Base-by-base conservation (phyloP, 2,329 filamentous ascomycete genomes). In the Fusarium sterilihyphosum region DNA sequence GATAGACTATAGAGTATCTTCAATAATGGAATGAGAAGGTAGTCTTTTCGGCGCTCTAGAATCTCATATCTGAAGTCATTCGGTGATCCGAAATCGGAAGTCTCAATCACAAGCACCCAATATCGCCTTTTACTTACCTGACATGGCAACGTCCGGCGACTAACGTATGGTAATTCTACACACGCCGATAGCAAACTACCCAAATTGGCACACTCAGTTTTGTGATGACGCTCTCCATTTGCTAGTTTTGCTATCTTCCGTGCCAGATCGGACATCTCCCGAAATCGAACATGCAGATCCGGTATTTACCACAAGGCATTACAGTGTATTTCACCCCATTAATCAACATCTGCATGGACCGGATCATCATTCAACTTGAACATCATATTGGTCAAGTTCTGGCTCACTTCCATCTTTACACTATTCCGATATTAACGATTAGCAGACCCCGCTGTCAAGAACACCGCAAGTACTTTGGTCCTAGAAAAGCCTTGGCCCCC, bases 1-100 rank as follows among this genome's bases (percentile, higher is more conserved):
- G 18, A 38, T 3, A 54, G n/a, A 22, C 3, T 12, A 54, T 12
- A 6, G 3, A 17, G 2, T 14, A 52, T 35, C 2, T 35, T 35
- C 6, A 24, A 1, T 0, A 8, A 24, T 24, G 16, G 8, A 3
- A 13, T 18, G 6, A 13, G 10, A 24, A 13, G 5, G 1, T 3
- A 24, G 8, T 5, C 4, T 8, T 24, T 11, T 31, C 3, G 10
- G 8, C 5, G 8, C 8, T 31, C 13, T 16, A 10, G 46, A 22
- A 4, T 31, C 9, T 16, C 18, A 31, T 29, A 16, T 47, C 14
- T 4, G 20, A 49, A 31, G 20, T 31, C 2, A 3, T 49, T 31
- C 46, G 20, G 46, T 31, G 11, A 14, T 24, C n/a, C 26, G 8
- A 29, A 49, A 31, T 8, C 14, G 18, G 20, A 17, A 8, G 4